These are phyloP conservation scores for Tulasnella sp. DNA, from an alignment of 768 basidiomycete species.

Conservation along the genomic window DNA sequence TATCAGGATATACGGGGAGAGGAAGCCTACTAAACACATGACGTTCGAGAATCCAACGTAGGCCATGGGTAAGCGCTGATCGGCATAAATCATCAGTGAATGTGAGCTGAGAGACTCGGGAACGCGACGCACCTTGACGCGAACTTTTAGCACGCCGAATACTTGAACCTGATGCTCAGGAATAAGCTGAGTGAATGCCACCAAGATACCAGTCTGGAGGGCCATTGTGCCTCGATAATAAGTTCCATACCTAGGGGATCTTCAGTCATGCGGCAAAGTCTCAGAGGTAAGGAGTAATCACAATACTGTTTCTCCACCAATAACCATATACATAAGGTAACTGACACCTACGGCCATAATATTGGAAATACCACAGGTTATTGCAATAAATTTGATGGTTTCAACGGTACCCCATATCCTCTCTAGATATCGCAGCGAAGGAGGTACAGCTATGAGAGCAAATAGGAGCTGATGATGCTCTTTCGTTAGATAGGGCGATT, in stretches of 20 bases:
- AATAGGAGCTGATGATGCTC: conserved; percentile 47
- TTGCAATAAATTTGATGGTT: conserved; percentile 70
- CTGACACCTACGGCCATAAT: conserved; percentile 78
- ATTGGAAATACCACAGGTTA: conserved; percentile 69
- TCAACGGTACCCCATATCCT: conserved; percentile 87
- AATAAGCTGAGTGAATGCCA: conserved; percentile 95
- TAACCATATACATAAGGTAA: conserved; percentile 68
- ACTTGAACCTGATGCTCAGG: conserved; percentile 97
- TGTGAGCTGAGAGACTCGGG: neutral
- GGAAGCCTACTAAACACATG: conserved; percentile 68
- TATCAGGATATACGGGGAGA: conserved; percentile 82
- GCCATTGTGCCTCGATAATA: conserved; percentile 88
- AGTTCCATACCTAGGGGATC: conserved; percentile 57
- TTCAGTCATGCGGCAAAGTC: conserved; percentile 15
- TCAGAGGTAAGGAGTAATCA: neutral
- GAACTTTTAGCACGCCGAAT: conserved; percentile 65
- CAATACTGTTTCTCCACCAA: conserved; percentile 25
- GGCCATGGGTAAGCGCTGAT: conserved; percentile 81
- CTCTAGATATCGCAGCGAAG: conserved; percentile 82
- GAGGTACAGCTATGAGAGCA: conserved; percentile 63
- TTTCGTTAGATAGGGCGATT: neutral
- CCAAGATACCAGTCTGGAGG: conserved; percentile 74
- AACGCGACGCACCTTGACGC: conserved; percentile 62
- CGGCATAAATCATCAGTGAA: conserved; percentile 3
- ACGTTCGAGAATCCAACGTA: conserved; percentile 85